phyloP scores from a whole-genome alignment of 2,329 filamentous ascomycete genomes.

The Aspergillus caelatus region DNA sequence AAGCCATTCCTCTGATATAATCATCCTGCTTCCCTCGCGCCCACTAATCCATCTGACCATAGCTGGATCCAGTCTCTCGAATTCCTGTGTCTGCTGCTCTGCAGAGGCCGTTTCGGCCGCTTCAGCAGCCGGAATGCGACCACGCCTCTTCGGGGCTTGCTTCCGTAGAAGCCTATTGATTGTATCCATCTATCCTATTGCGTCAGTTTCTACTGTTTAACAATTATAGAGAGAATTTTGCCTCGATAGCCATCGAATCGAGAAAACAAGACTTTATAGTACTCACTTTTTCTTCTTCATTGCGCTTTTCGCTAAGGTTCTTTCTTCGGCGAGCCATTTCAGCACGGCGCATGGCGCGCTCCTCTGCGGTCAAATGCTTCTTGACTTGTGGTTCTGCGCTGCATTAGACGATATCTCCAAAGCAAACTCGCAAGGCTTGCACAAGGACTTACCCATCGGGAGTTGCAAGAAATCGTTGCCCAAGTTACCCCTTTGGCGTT shows the following conservation, averaged over 20 bases:
- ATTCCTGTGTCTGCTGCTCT: slow-evolving; percentile 40
- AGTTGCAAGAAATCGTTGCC: slow-evolving; percentile 55
- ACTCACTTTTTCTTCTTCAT: slow-evolving; percentile 75
- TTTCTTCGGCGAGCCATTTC: slow-evolving; percentile 75
- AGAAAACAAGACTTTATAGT: background rate
- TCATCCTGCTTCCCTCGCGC: slow-evolving; percentile 44
- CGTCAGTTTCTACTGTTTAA: slow-evolving; percentile 18
- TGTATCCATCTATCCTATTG: slow-evolving; percentile 60
- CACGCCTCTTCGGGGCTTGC: slow-evolving; percentile 63
- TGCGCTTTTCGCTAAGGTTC: slow-evolving; percentile 75
- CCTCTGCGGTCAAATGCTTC: slow-evolving; percentile 72
- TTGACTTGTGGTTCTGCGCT: slow-evolving; percentile 67
- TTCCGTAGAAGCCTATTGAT: slow-evolving; percentile 70
- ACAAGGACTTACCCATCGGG: slow-evolving; percentile 55
- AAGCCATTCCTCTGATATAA: slow-evolving; percentile 53
- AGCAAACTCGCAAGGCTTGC: background rate
- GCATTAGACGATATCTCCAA: slow-evolving; percentile 16
- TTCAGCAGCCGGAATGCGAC: slow-evolving; percentile 51
- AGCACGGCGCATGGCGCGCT: slow-evolving; percentile 71
- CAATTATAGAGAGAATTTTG: background rate
- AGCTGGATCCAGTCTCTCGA: slow-evolving; percentile 45
- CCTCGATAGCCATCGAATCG: background rate
- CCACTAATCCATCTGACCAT: slow-evolving; percentile 51
- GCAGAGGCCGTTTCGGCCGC: slow-evolving; percentile 45
- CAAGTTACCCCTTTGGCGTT: slow-evolving; percentile 66